A percentile compares a stretch with the other conserved stretches of the same genome.
These are phyloP conservation scores for Metschnikowia noctiluminum DNA, from an alignment of 805 yeast genomes.

Conservation along the genomic window DNA sequence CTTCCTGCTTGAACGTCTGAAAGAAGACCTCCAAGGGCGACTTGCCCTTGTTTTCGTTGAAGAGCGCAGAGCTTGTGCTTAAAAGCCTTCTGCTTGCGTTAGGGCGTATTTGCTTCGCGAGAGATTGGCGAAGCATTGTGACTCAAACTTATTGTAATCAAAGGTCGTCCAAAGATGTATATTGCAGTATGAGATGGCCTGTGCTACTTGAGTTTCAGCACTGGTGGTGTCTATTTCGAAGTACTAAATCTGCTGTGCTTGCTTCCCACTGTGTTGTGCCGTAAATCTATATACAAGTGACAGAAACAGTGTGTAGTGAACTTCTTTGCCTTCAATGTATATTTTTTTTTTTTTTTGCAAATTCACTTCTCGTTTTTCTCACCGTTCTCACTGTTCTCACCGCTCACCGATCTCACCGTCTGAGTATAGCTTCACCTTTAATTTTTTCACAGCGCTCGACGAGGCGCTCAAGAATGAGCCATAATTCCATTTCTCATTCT, in stretches of 20 bases:
- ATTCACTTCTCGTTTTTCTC: not conserved
- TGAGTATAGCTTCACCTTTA: not conserved
- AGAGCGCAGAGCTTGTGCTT: conserved; percentile 8
- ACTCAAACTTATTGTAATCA: not conserved
- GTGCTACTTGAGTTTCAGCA: too few relatives aligned
- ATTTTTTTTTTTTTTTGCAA: conserved; percentile 2
- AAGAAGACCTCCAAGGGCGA: conserved; percentile 91
- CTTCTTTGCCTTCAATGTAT: not conserved
- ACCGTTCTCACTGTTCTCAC: conserved; percentile 1
- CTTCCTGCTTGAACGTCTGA: conserved; percentile 87
- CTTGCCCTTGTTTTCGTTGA: conserved; percentile 24
- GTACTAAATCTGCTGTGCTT: too few relatives aligned
- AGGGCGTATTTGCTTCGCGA: conserved; percentile 12
- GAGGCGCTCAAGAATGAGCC: too few relatives aligned
- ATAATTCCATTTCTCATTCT: too few relatives aligned
- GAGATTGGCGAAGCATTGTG: conserved; percentile 17
- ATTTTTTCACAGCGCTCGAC: not conserved
- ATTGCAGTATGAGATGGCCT: too few relatives aligned
- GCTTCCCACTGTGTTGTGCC: too few relatives aligned
- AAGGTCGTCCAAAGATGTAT: too few relatives aligned
- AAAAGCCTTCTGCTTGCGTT: conserved; percentile 10
- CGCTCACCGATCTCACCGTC: not conserved
- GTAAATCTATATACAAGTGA: conserved; percentile 15
- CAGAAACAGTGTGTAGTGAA: conserved; percentile 2
- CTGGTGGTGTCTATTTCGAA: too few relatives aligned